Percentiles rank a stretch among this genome's conserved stretches.
phyloP scores from a whole-genome alignment of 257 asterid genomes.

The Solanum chiquidenum region DNA sequence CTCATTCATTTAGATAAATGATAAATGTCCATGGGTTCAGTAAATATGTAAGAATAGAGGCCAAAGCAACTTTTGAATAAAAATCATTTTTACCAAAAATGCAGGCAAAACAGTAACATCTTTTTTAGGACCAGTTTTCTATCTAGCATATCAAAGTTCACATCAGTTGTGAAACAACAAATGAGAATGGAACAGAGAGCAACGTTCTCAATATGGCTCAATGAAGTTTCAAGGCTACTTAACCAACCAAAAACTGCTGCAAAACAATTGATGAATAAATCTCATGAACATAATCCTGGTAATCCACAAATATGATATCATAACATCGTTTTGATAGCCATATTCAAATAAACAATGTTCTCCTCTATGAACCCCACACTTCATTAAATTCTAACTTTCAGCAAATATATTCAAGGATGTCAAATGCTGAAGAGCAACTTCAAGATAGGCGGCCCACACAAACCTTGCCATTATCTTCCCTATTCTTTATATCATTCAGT shows the following conservation, averaged over 20 bases:
- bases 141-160: neutral
- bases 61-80: neutral
- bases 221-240: neutral
- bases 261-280: neutral
- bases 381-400: neutral
- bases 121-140: neutral
- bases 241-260: neutral
- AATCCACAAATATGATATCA: neutral
- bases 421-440: neutral
- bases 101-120: neutral
- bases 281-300: neutral
- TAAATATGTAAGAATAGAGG: neutral
- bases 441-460: neutral
- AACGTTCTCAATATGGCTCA: neutral
- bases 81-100: neutral
- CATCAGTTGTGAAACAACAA: neutral
- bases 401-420: neutral
- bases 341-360: neutral
- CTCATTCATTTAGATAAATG: neutral
- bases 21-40: neutral
- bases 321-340: neutral
- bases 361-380: neutral
- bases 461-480: neutral
- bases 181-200: neutral
- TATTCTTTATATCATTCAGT: neutral